These are phyloP conservation scores for Colletotrichum musicola DNA, from an alignment of 2,329 filamentous ascomycete genomes.

Conservation along the genomic window DNA sequence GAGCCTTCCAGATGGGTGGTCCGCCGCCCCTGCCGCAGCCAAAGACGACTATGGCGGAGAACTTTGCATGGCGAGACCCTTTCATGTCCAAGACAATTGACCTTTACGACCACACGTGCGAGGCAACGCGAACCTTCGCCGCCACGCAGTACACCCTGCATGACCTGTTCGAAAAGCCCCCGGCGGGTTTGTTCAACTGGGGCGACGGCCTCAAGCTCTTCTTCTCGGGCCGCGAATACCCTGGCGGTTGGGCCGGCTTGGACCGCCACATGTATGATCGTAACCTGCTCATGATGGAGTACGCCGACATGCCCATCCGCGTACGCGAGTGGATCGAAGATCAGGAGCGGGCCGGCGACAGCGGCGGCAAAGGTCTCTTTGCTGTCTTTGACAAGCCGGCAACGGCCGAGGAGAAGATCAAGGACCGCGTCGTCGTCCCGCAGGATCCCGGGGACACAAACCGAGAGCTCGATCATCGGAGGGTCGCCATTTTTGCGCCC, in stretches of 20 bases:
- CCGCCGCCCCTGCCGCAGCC: constrained; percentile 44
- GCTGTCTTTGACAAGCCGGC: constrained; percentile 56
- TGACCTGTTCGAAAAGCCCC: constrained; percentile 53
- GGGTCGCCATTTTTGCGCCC: constrained; percentile 57
- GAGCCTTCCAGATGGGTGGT: constrained; percentile 45
- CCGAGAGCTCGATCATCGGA: constrained; percentile 43
- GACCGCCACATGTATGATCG: constrained; percentile 65
- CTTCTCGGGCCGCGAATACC: constrained; percentile 58
- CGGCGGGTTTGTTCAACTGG: constrained; percentile 55
- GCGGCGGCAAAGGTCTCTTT: constrained; percentile 54
- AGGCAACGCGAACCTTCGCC: constrained; percentile 49
- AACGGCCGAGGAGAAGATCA: constrained; percentile 53
- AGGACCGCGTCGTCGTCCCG: constrained; percentile 48
- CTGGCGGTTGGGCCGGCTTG: constrained; percentile 64
- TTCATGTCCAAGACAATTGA: constrained; percentile 46
- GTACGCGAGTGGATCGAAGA: constrained; percentile 63
- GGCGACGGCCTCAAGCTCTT: constrained; percentile 54
- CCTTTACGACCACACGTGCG: constrained; percentile 51
- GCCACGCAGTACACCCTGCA: constrained; percentile 59
- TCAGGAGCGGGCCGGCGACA: constrained; percentile 50
- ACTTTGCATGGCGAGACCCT: constrained; percentile 58
- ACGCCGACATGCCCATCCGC: constrained; percentile 55
- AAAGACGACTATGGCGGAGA: constrained; percentile 50
- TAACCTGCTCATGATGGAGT: constrained; percentile 61
- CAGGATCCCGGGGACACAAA: constrained; percentile 44